Evolutionary conservation across 371 early-diverging fungal genomes (phyloP).

Genomic region (Sanchytrium tribonematis): DNA sequence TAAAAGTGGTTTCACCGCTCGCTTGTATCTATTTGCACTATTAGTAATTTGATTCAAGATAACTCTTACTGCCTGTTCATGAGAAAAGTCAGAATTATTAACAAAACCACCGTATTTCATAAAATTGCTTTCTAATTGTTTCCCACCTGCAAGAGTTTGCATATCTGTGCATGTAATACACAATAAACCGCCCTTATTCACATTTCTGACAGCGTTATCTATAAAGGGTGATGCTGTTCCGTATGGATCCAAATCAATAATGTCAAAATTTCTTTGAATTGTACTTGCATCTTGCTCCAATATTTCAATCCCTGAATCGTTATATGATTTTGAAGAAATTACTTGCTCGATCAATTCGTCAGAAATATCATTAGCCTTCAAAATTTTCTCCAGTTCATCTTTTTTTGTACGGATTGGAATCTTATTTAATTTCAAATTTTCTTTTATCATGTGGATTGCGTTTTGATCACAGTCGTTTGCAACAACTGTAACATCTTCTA

Average conservation of each 20-base stretch:
- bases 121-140: conserved; percentile 69
- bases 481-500: conserved; percentile 48
- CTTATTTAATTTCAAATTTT: conserved; percentile 64
- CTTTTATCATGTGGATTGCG: conserved; percentile 68
- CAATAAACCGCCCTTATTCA: conserved; percentile 75
- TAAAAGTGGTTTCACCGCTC: conserved; percentile 64
- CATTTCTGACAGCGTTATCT: conserved; percentile 79
- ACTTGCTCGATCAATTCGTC: not conserved
- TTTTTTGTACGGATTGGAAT: conserved; percentile 18
- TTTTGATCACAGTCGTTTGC: conserved; percentile 76
- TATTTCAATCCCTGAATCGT: not conserved
- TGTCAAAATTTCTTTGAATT: conserved; percentile 11
- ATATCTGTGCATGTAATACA: conserved; percentile 98
- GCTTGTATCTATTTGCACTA: conserved; percentile 59
- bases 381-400: conserved; percentile 25
- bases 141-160: conserved; percentile 75
- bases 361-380: conserved; percentile 42
- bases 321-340: no score
- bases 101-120: conserved; percentile 86
- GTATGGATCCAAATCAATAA: conserved; percentile 71
- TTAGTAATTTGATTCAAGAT: conserved; percentile 57
- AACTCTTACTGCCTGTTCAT: conserved; percentile 55
- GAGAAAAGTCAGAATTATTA: conserved; percentile 29
- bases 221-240: conserved; percentile 91
- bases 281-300: conserved; percentile 1